Evolutionary conservation across 2,329 filamentous ascomycete species (phyloP), one percentile per base, ranked within the genome.

Genomic region (Ceratocystis harringtonii): DNA sequence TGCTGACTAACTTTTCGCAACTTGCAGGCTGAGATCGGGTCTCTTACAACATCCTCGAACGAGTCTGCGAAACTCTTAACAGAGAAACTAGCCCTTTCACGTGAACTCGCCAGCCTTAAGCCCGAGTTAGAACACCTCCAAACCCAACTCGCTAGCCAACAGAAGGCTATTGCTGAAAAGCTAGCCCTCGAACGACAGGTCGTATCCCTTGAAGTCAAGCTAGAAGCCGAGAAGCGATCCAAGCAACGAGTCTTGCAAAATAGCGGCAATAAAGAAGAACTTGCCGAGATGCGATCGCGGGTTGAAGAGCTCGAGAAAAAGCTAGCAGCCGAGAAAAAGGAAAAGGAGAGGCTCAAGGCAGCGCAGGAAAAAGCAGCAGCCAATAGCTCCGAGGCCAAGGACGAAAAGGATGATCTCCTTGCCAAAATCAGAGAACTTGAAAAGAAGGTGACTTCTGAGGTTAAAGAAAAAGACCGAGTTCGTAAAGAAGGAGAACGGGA

Each of bases 141-240:
- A 68, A 78, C 80, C 1, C 81, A 84, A 70, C 73, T 84, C 10
- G 72, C 76, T 32, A 78, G 80, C 15, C 84, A 92, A 64, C 85
- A 91, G 71, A 80, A 82, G 1, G 77, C 89, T 10, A 78, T 95
- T 17, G 79, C 87, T 1, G 90, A 95, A 72, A 96, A 95, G 73
- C 79, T 92, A 58, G 81, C 87, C 1, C 76, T 96, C 15, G 86
- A 94, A 72, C 85, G 88, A 60, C 89, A 94, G 74, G 74, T 96
- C 32, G 86, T 81, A 71, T 84, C 86, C 1, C 75, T 92, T 1
- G 88, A 95, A 73, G 85, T 90, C 55, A 88, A 95, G 70, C 79
- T 96, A 1, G 89, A 92, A 69, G 89, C 88, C 69, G 89, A 94
- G 72, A 92, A 75, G 67, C 72, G 73, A 65, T 73, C 73, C 1